Conservation (phyloP, 768 basidiomycete genomes). For the Termitomyces sp. region DNA sequence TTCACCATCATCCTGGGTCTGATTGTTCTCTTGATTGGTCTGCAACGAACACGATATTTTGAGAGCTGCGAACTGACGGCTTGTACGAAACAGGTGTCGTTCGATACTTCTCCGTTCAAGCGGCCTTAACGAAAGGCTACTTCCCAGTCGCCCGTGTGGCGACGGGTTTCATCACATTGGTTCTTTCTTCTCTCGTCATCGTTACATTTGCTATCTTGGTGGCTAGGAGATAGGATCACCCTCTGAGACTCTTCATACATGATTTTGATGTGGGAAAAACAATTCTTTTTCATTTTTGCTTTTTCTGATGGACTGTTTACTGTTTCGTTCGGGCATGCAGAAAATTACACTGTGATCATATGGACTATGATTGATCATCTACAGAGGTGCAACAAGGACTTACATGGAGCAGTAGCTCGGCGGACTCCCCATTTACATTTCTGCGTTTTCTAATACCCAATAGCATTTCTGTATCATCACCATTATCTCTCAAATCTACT, state of each 20-base stretch:
- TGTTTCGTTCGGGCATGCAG: not conserved
- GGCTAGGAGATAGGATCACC: slow-evolving; percentile 16
- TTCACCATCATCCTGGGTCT: slow-evolving; percentile 19
- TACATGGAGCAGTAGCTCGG: not conserved
- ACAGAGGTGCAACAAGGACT: not conserved
- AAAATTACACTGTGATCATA: too few relatives aligned
- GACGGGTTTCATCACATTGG: slow-evolving; percentile 15
- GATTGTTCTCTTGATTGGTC: slow-evolving; percentile 20
- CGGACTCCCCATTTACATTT: not conserved
- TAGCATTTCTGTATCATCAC: slow-evolving; percentile 4
- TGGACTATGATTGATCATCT: not conserved
- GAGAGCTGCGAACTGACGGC: not conserved
- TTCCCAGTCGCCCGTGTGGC: slow-evolving; percentile 20
- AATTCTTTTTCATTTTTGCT: not conserved
- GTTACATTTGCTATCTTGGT: slow-evolving; percentile 20
- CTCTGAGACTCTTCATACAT: too few relatives aligned
- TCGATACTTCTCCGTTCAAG: slow-evolving; percentile 22
- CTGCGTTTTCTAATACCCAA: not conserved
- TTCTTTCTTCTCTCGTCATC: slow-evolving; percentile 16
- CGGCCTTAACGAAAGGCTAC: slow-evolving; percentile 20
- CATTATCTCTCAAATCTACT: not conserved
- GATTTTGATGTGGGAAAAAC: slow-evolving; percentile 9
- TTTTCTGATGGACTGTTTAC: not conserved
- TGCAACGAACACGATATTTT: not conserved
- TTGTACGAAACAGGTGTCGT: slow-evolving; percentile 10